These are phyloP conservation scores for Exophiala calicioides DNA, from an alignment of 2,329 filamentous ascomycete genomes.

Conservation along the genomic window DNA sequence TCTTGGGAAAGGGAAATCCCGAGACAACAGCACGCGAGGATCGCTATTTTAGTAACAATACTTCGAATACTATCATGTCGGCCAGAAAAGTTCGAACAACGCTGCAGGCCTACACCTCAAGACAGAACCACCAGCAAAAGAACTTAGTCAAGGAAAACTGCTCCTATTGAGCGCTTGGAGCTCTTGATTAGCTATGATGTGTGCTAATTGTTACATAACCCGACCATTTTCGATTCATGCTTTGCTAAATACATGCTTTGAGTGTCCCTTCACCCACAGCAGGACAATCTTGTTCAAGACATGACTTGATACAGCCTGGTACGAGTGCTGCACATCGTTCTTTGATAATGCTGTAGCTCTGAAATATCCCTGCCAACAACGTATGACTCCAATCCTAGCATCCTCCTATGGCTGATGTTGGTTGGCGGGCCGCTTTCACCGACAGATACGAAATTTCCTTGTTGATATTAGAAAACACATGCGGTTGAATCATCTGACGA, in stretches of 20 bases:
- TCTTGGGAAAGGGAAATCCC: too few relatives aligned
- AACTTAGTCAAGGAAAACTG: too few relatives aligned
- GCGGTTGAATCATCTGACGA: too few relatives aligned
- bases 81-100: too few relatives aligned
- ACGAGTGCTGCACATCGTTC: constrained; percentile 18
- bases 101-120: too few relatives aligned
- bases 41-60: too few relatives aligned
- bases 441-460: constrained; percentile 20
- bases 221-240: constrained; percentile 22
- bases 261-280: constrained; percentile 10
- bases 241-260: constrained; percentile 22
- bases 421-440: constrained; percentile 3
- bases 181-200: constrained; percentile 22
- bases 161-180: too few relatives aligned
- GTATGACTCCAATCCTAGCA: constrained; percentile 9
- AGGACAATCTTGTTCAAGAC: constrained; percentile 19
- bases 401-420: constrained; percentile 3
- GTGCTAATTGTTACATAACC: constrained; percentile 23
- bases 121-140: too few relatives aligned
- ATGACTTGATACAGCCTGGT: constrained; percentile 19
- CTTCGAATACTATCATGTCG: too few relatives aligned
- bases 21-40: too few relatives aligned
- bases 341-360: constrained; percentile 18
- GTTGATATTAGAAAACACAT: constrained; percentile 23
- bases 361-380: constrained; percentile 20